A percentile compares a stretch with the other conserved stretches of the same genome.
phyloP scores from a whole-genome alignment of 176 grass and related monocot genomes.

The Raddia guianensis region DNA sequence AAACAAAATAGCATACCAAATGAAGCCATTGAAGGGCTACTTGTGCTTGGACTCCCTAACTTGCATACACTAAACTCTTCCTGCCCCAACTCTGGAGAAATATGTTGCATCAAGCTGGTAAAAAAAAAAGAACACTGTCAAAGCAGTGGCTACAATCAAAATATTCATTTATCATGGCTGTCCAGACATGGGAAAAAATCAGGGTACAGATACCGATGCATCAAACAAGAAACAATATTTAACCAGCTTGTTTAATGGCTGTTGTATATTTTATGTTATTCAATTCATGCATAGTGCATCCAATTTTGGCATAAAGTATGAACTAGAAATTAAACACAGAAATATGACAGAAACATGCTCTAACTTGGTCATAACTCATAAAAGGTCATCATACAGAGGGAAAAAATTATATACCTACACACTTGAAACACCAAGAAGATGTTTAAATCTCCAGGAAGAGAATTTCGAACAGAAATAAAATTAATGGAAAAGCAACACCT shows the following conservation, averaged over 20 bases:
- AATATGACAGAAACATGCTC: conserved; percentile 16
- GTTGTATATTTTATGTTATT: not conserved
- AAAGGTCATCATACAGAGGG: not conserved
- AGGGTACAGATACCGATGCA: not conserved
- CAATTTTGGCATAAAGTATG: not conserved
- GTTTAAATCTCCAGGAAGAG: not conserved
- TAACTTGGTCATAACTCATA: not conserved
- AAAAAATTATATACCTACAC: conserved; percentile 1
- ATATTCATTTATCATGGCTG: not conserved
- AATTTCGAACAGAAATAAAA: not conserved
- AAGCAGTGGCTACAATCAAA: conserved; percentile 1
- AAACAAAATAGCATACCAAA: conserved; percentile 57
- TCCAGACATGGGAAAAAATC: not conserved
- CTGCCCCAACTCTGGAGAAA: conserved; percentile 61
- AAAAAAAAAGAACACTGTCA: conserved; percentile 25
- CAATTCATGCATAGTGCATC: not conserved
- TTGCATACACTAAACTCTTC: conserved; percentile 61
- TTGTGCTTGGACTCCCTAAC: conserved; percentile 62
- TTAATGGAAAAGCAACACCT: not conserved
- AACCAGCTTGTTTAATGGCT: not conserved
- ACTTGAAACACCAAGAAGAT: not conserved
- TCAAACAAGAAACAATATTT: conserved; percentile 13
- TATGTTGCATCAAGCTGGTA: conserved; percentile 67
- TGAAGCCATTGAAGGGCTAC: conserved; percentile 57
- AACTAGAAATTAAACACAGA: not conserved